Evolutionary conservation across 371 early-diverging fungal genomes (phyloP).

Genomic region (Rhizopus microsporus): DNA sequence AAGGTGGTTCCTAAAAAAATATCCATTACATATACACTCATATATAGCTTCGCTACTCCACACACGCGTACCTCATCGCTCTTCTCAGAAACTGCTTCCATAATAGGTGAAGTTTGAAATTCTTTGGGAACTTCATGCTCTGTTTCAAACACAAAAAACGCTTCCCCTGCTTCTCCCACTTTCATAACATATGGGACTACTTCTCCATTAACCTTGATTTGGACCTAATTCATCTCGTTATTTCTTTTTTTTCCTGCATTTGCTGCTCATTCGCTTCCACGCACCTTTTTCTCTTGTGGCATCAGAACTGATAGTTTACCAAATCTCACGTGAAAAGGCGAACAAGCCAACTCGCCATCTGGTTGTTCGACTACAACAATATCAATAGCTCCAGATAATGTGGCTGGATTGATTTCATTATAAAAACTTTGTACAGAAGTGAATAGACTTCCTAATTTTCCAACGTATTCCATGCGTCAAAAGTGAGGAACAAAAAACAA

Average conservation of each 20-base stretch:
- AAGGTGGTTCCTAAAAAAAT: slow-evolving; percentile 40
- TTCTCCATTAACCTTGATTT: slow-evolving; percentile 88
- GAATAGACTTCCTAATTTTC: slow-evolving; percentile 46
- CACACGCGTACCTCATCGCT: slow-evolving; percentile 34
- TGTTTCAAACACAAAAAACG: slow-evolving; percentile 95
- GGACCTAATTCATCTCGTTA: slow-evolving; percentile 57
- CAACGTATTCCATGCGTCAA: slow-evolving; percentile 44
- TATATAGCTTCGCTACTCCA: background rate
- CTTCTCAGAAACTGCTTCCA: slow-evolving; percentile 56
- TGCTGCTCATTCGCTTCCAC: background rate
- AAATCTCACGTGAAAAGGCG: slow-evolving; percentile 99
- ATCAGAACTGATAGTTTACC: slow-evolving; percentile 93
- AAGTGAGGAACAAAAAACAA: slow-evolving; percentile 9
- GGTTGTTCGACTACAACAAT: slow-evolving; percentile 91
- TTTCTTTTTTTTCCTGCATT: slow-evolving; percentile 9
- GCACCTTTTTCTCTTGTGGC: slow-evolving; percentile 84
- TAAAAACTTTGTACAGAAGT: slow-evolving; percentile 92
- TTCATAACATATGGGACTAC: slow-evolving; percentile 87
- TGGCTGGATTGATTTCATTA: slow-evolving; percentile 96
- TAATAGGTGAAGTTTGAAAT: slow-evolving; percentile 89
- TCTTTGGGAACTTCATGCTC: slow-evolving; percentile 86
- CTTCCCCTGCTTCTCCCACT: slow-evolving; percentile 98
- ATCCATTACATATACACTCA: background rate
- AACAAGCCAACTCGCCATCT: slow-evolving; percentile 83
- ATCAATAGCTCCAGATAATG: slow-evolving; percentile 98